Evolutionary conservation across 202 grass and related monocot genomes (phyloP).

Genomic region (Zizania palustris): DNA sequence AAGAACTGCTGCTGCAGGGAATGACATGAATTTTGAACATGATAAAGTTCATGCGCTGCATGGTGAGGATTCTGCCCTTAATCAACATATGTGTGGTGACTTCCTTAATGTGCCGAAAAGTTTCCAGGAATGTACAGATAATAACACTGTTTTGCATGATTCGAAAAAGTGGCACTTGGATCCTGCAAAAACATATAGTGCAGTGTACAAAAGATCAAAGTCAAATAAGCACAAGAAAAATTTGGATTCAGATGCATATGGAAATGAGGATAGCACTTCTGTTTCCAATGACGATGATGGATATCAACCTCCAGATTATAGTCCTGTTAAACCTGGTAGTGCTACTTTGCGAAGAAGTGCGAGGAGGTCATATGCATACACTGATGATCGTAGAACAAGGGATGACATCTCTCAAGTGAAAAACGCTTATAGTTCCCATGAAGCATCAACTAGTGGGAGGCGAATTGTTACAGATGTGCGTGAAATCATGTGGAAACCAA

Average conservation of each 20-base stretch:
- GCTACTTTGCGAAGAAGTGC: constrained; percentile 53
- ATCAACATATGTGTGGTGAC: constrained; percentile 41
- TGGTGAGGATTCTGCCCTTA: constrained; percentile 52
- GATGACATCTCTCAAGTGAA: constrained; percentile 50
- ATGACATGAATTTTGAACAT: constrained; percentile 23
- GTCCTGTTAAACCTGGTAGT: constrained; percentile 54
- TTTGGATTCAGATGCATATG: constrained; percentile 53
- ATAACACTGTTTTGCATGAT: constrained; percentile 45
- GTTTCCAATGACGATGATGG: constrained; percentile 68
- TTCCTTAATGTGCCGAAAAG: constrained; percentile 44
- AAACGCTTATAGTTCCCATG: constrained; percentile 57
- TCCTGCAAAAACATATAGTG: constrained; percentile 53
- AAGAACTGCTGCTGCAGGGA: constrained; percentile 39
- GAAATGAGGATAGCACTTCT: constrained; percentile 73
- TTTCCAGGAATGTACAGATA: constrained; percentile 40
- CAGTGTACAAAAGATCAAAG: constrained; percentile 83
- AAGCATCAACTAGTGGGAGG: constrained; percentile 85
- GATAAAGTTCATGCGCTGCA: constrained; percentile 35
- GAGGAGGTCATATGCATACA: constrained; percentile 45
- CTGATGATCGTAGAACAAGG: constrained; percentile 35
- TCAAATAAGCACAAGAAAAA: constrained; percentile 58
- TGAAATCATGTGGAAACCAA: constrained; percentile 54
- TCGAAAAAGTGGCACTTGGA: constrained; percentile 42
- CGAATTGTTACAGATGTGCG: constrained; percentile 40
- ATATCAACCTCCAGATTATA: constrained; percentile 57